phyloP scores from a whole-genome alignment of 108 stramenopile genomes.

The Skeletonema menzelii region DNA sequence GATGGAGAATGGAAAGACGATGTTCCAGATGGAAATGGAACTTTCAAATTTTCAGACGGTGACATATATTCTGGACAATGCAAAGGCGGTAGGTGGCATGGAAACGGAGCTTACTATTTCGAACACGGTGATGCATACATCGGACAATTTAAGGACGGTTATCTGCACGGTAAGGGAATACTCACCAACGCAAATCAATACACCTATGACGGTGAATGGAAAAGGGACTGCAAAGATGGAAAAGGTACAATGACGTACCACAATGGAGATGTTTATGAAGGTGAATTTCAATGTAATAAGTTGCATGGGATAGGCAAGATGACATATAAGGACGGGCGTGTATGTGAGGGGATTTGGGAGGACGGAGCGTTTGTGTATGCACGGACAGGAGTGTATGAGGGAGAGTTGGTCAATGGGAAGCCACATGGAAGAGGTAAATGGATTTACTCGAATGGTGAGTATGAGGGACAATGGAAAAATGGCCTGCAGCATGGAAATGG shows the following conservation, averaged over 20 bases:
- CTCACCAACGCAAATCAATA: slow-evolving; percentile 26
- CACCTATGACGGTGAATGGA: not conserved
- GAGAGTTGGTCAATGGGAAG: no score
- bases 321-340: no score
- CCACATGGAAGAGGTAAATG: no score
- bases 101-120: slow-evolving; percentile 46
- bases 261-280: slow-evolving; percentile 39
- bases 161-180: slow-evolving; percentile 39
- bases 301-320: no score
- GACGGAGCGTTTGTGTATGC: no score
- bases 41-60: slow-evolving; percentile 46
- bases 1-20: slow-evolving; percentile 49
- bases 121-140: slow-evolving; percentile 47
- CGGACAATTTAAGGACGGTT: slow-evolving; percentile 48
- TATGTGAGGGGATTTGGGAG: no score
- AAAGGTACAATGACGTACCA: slow-evolving; percentile 24
- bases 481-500: no score
- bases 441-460: no score
- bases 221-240: slow-evolving; percentile 26
- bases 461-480: no score
- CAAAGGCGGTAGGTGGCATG: slow-evolving; percentile 49
- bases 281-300: no score
- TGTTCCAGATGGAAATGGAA: slow-evolving; percentile 29
- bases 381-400: no score
- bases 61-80: slow-evolving; percentile 51